Conservation (phyloP, 371 early-diverging fungal species). For the Lichtheimia ornata region DNA sequence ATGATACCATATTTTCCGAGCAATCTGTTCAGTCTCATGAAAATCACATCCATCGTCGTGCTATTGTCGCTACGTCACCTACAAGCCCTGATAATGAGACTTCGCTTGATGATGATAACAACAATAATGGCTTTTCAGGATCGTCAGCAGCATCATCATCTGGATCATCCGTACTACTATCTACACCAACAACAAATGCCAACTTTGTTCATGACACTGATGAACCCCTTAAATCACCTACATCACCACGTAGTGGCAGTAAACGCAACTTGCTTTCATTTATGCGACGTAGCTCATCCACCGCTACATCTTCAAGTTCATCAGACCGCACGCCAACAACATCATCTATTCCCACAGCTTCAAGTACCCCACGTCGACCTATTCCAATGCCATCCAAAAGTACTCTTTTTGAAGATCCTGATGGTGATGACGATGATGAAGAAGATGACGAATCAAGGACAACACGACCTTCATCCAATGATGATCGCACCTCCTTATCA, state of each 20-base stretch:
- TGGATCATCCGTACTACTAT: background rate
- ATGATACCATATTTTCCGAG: slow-evolving; percentile 29
- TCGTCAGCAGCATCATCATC: slow-evolving; percentile 9
- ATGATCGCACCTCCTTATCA: background rate
- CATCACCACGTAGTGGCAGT: slow-evolving; percentile 13
- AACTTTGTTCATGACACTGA: background rate
- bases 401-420: slow-evolving; percentile 47
- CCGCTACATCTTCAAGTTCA: slow-evolving; percentile 1
- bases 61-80: slow-evolving; percentile 18
- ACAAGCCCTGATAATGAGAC: background rate
- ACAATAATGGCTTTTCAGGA: background rate
- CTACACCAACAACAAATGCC: too few relatives aligned
- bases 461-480: background rate
- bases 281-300: slow-evolving; percentile 24
- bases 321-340: slow-evolving; percentile 8
- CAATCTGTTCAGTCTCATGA: slow-evolving; percentile 28
- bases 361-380: slow-evolving; percentile 6
- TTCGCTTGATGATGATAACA: background rate
- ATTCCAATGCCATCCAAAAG: slow-evolving; percentile 35
- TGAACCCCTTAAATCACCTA: slow-evolving; percentile 2
- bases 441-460: slow-evolving; percentile 1
- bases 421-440: slow-evolving; percentile 18
- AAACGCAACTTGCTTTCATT: slow-evolving; percentile 29
- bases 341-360: background rate
- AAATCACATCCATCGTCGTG: slow-evolving; percentile 26